Evolutionary conservation across 768 basidiomycete species (phyloP), one percentile per base, ranked within the genome.

Genomic region (Xanthoconium stramineum): DNA sequence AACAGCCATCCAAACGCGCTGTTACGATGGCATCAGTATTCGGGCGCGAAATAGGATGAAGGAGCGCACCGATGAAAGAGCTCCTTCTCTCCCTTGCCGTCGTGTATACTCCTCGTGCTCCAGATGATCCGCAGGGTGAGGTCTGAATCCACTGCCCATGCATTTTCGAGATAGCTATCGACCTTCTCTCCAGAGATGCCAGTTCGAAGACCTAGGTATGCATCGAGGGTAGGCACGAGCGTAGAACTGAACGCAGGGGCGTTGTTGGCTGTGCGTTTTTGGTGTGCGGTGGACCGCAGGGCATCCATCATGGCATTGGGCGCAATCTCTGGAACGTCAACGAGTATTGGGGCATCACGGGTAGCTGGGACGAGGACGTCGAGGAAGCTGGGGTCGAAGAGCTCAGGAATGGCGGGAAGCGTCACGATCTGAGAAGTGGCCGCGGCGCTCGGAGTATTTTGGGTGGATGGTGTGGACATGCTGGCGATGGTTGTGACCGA

Each of bases 1-100:
- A 83, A 86, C 0, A 89, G 74, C 87, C 87, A 89, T 14, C 83
- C 85, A 45, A 81, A 86, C 5, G 80, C 77, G 13, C 81, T 80
- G 29, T 13, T 15, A 36, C 3, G 24, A 50, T n/a, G 36, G 37
- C 44, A 19, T 57, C 24, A 37, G n/a, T 30, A 36, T 24, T 24
- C 4, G 19, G 6, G 28, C 5, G 35, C 6, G 33, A 35, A 35
- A 17, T 39, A 24, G 50, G 0, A 45, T 35, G 47, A 19, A 35
- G 50, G 36, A 6, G 59, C 75, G 42, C 56, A 80, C 80, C 69
- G 73, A 66, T 87, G 88, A 62, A 89, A 89, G 0, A 70, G 67
- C 54, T 84, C 81, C 57, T 78, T 83, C 45, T 83, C 81, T 9
- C 76, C 72, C 62, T 84, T 86, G 0, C 88, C 87, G 42, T 89